These are phyloP conservation scores for Huntiella omanensis DNA, from an alignment of 2,329 filamentous ascomycete species.

Conservation along the genomic window DNA sequence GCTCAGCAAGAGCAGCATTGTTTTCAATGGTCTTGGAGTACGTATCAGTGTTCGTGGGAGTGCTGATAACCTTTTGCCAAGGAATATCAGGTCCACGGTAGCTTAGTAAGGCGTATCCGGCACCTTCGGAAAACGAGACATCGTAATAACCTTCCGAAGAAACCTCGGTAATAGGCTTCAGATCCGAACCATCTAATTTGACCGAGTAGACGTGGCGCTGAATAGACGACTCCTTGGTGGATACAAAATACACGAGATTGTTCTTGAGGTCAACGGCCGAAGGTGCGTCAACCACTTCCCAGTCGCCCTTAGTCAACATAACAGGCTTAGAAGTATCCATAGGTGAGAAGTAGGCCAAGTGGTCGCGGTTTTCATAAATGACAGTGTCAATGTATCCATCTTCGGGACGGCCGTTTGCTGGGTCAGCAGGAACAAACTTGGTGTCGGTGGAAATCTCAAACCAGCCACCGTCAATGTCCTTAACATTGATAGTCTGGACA, in stretches of 20 bases:
- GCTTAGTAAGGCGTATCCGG: constrained; percentile 66
- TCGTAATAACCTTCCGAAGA: constrained; percentile 58
- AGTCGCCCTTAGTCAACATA: constrained; percentile 71
- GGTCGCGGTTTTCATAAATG: constrained; percentile 71
- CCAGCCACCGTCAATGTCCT: constrained; percentile 85
- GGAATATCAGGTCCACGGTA: constrained; percentile 75
- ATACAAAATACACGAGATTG: constrained; percentile 80
- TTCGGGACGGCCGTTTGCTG: constrained; percentile 50
- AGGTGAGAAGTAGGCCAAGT: constrained; percentile 83
- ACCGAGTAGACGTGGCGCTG: constrained; percentile 87
- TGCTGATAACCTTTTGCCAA: constrained; percentile 79
- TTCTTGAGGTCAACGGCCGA: constrained; percentile 68
- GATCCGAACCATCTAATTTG: constrained; percentile 56
- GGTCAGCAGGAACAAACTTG: constrained; percentile 68
- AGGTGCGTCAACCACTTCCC: constrained; percentile 80
- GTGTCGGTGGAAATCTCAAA: constrained; percentile 85
- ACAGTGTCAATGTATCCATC: constrained; percentile 91
- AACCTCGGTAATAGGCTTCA: constrained; percentile 57
- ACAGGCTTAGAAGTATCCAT: constrained; percentile 65
- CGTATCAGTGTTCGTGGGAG: constrained; percentile 43
- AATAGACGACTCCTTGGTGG: constrained; percentile 70
- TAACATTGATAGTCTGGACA: constrained; percentile 61
- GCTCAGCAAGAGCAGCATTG: constrained; percentile 50
- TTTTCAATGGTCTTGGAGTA: constrained; percentile 61
- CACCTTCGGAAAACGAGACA: constrained; percentile 66